Conservation (phyloP, 2,329 filamentous ascomycete species). For the Paradendryphiella salina region DNA sequence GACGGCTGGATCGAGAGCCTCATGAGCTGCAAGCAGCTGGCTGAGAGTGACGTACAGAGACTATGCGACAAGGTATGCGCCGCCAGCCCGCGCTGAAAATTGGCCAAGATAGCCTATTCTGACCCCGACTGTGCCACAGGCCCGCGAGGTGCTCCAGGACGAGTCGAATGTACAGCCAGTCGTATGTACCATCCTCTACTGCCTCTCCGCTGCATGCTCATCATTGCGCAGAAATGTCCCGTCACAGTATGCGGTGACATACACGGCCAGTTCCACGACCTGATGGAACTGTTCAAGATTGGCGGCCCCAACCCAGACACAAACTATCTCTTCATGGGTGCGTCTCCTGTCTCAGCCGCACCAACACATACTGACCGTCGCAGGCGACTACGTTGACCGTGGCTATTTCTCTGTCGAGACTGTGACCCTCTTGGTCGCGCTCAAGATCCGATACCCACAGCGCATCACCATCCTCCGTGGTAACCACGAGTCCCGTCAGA, state of each 20-base stretch:
- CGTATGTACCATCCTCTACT: constrained; percentile 59
- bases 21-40: constrained; percentile 98
- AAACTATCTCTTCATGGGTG: constrained; percentile 99
- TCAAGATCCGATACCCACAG: constrained; percentile 97
- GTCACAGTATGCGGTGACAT: constrained; percentile 99
- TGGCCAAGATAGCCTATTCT: constrained; percentile 11
- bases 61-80: constrained; percentile 87
- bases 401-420: constrained; percentile 99
- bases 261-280: constrained; percentile 96
- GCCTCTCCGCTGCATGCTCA: constrained; percentile 19
- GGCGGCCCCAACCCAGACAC: constrained; percentile 97
- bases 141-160: constrained; percentile 92
- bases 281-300: constrained; percentile 99
- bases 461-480: constrained; percentile 98
- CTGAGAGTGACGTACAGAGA: constrained; percentile 90
- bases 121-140: constrained; percentile 56
- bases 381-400: constrained; percentile 97
- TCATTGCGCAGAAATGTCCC: constrained; percentile 74
- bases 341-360: constrained; percentile 2
- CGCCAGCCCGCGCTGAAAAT: neutral
- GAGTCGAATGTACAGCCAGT: constrained; percentile 99
- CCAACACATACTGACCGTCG: constrained; percentile 20
- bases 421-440: constrained; percentile 89
- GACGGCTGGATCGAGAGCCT: constrained; percentile 98
- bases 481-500: constrained; percentile 78